Evolutionary conservation across 208 protist species (phyloP).

Genomic region (Jaenimonas drosophilae): DNA sequence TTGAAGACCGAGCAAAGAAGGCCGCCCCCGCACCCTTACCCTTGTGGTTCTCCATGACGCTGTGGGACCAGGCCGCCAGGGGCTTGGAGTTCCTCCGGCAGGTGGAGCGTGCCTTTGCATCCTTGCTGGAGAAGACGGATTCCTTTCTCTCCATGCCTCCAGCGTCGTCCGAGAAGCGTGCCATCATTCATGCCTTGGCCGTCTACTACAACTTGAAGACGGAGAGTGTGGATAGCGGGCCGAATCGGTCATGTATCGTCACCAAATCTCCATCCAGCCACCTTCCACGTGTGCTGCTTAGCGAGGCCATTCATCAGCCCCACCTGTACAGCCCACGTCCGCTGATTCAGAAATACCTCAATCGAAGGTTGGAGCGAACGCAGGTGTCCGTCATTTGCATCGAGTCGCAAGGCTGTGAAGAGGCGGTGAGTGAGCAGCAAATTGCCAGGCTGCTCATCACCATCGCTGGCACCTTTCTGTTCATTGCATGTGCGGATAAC

Average conservation of each 20-base stretch:
- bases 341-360: too few relatives aligned
- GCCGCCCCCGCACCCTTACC: neutral
- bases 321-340: too few relatives aligned
- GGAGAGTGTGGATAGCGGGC: conserved; percentile 36
- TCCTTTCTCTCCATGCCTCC: conserved; percentile 28
- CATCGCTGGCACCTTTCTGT: too few relatives aligned
- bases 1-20: conserved; percentile 6
- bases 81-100: conserved; percentile 11
- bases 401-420: too few relatives aligned
- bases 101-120: conserved; percentile 34
- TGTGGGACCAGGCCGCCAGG: conserved; percentile 31
- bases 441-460: too few relatives aligned
- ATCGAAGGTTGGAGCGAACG: too few relatives aligned
- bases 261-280: conserved; percentile 26
- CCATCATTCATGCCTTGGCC: conserved; percentile 41
- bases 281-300: conserved; percentile 18
- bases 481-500: too few relatives aligned
- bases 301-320: conserved; percentile 9
- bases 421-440: too few relatives aligned
- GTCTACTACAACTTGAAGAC: conserved; percentile 48
- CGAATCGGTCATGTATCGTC: conserved; percentile 38
- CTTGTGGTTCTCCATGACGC: conserved; percentile 41
- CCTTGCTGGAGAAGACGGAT: conserved; percentile 7
- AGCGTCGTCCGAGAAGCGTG: conserved; percentile 23
- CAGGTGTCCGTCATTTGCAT: too few relatives aligned